Evolutionary conservation across 2,329 filamentous ascomycete genomes (phyloP).

Genomic region (Cladosporium sp.): DNA sequence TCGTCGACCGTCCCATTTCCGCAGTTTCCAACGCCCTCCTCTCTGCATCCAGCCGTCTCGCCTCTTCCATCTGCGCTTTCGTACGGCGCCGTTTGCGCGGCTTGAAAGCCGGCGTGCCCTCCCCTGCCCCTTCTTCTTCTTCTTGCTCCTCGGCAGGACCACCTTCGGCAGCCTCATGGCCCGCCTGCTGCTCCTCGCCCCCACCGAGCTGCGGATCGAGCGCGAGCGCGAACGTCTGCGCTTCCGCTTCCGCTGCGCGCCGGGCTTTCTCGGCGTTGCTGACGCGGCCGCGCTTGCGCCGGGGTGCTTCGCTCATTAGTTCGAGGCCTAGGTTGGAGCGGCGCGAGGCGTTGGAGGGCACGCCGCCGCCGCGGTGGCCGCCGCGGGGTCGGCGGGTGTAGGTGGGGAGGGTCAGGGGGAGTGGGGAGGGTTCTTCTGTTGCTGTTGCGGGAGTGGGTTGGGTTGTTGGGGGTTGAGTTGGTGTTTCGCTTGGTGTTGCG

Average conservation of each 20-base stretch:
- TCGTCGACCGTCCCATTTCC: not conserved
- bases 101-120: too few species aligned
- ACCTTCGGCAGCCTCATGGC: too few species aligned
- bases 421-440: not conserved
- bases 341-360: not conserved
- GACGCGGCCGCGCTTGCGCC: slow-evolving; percentile 1
- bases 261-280: slow-evolving; percentile 6
- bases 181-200: too few species aligned
- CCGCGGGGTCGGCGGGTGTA: not conserved
- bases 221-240: not conserved
- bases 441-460: not conserved
- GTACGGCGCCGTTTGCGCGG: slow-evolving; percentile 7
- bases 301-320: not conserved
- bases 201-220: slow-evolving; percentile 1
- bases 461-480: not conserved
- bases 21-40: not conserved
- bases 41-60: slow-evolving; percentile 1
- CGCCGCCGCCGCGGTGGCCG: slow-evolving; percentile 1
- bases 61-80: slow-evolving; percentile 8
- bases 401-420: not conserved
- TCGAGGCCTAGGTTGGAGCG: slow-evolving; percentile 7
- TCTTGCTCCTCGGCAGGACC: too few species aligned
- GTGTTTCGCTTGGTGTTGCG: not conserved
- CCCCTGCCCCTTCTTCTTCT: too few species aligned
- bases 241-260: not conserved